Evolutionary conservation across 2,329 filamentous ascomycete species (phyloP).

Genomic region (Lizonia empirigonia): DNA sequence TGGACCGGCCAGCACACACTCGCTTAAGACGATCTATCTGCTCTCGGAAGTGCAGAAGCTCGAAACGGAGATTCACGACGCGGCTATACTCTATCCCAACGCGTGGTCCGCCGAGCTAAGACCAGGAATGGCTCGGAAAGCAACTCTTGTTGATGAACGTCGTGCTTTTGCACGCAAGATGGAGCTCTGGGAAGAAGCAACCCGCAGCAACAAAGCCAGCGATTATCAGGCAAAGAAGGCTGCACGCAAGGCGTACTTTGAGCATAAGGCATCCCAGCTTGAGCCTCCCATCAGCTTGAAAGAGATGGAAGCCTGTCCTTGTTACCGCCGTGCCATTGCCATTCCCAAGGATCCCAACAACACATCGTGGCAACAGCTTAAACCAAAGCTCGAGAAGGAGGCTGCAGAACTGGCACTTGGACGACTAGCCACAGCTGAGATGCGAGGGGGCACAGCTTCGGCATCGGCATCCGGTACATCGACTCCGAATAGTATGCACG

Average conservation of each 20-base stretch:
- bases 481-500: slow-evolving; percentile 26
- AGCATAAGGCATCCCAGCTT: slow-evolving; percentile 45
- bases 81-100: slow-evolving; percentile 21
- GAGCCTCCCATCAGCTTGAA: slow-evolving; percentile 44
- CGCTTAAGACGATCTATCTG: slow-evolving; percentile 42
- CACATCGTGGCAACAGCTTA: slow-evolving; percentile 44
- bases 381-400: slow-evolving; percentile 46
- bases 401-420: slow-evolving; percentile 28
- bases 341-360: slow-evolving; percentile 48
- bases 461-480: slow-evolving; percentile 28
- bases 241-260: slow-evolving; percentile 45
- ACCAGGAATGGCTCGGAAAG: slow-evolving; percentile 31
- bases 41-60: slow-evolving; percentile 38
- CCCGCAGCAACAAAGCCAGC: slow-evolving; percentile 35
- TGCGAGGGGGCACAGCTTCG: slow-evolving; percentile 18
- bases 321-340: slow-evolving; percentile 47
- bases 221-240: slow-evolving; percentile 42
- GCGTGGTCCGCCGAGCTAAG: slow-evolving; percentile 30
- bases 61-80: slow-evolving; percentile 30
- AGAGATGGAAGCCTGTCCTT: slow-evolving; percentile 47
- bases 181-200: slow-evolving; percentile 46
- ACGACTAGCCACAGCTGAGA: slow-evolving; percentile 15
- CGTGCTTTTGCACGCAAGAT: slow-evolving; percentile 44
- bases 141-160: slow-evolving; percentile 37
- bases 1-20: slow-evolving; percentile 42